Conservation (phyloP, 768 basidiomycete species). For the Suillus discolor region DNA sequence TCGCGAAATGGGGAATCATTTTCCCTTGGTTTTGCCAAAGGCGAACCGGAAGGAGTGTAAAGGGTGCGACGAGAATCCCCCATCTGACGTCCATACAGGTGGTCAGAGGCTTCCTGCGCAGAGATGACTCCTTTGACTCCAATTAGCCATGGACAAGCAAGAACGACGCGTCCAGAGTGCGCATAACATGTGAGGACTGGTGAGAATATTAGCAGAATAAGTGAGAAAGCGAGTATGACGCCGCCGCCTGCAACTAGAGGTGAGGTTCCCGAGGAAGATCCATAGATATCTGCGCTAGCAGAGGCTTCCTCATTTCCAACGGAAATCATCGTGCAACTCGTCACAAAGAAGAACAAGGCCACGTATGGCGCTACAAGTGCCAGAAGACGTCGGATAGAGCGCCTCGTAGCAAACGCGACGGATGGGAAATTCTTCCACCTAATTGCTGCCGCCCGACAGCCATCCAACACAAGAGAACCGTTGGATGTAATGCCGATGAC, state of each 20-base stretch:
- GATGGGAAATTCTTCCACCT: constrained; percentile 27
- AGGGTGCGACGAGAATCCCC: neutral
- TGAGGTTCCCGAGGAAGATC: neutral
- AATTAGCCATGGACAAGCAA: constrained; percentile 23
- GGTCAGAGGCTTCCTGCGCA: constrained; percentile 18
- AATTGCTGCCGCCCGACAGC: constrained; percentile 24
- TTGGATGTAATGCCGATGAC: constrained; percentile 22
- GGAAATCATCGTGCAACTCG: neutral
- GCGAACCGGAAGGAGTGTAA: constrained; percentile 25
- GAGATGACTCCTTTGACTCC: constrained; percentile 30
- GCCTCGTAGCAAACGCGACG: constrained; percentile 17
- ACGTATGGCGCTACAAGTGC: constrained; percentile 9
- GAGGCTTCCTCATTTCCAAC: neutral
- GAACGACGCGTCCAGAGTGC: constrained; percentile 18
- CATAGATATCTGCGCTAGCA: neutral
- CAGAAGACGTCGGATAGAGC: constrained; percentile 18
- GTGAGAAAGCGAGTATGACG: neutral
- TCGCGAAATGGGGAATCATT: constrained; percentile 16
- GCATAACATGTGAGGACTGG: constrained; percentile 19
- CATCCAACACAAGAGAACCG: constrained; percentile 23
- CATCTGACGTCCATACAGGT: constrained; percentile 19
- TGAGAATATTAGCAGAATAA: constrained; percentile 18
- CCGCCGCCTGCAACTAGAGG: neutral
- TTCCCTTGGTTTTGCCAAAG: constrained; percentile 1
- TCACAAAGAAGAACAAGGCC: constrained; percentile 11